Evolutionary conservation across 139 green algal genomes (phyloP), one percentile per base, ranked within the genome.

Genomic region (Micromonas commoda): DNA sequence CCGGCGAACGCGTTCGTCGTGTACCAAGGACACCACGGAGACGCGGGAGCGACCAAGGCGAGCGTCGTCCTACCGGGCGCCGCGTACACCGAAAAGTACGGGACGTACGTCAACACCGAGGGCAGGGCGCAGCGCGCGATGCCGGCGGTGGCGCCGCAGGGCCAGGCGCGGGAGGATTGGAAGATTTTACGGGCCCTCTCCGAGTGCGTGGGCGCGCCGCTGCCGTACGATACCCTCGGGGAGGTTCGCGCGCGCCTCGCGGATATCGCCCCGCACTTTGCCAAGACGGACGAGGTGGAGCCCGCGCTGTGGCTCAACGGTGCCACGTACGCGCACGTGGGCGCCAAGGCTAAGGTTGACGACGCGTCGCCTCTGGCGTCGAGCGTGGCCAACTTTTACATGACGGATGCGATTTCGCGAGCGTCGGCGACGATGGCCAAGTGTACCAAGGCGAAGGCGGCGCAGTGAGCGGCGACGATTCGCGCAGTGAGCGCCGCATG

Each of bases 91-190:
- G 84, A 88, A 64, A 88, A 88, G 82, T 64, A 21, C 9, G 80
- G 53, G 16, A 88, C 79, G 52, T 88, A 86, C 75, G 80, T 86
- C 32, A 88, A 88, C 71, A 88, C 84, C 6, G 96, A 98, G 87
- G 95, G 95, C 4, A 86, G 96, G n/a, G 82, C 91, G 81, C 95
- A 99, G 87, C 82, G 85, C 53, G 97, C 95, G 20, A 88, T 88
- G 64, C 77, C 84, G 2, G 93, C 92, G 0, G 90, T 96, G 68
- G 83, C 92, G 20, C 45, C 86, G 51, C 45, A 84, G 38, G 90
- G 86, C 9, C 87, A 96, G 64, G 88, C 94, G 6, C 84, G 96
- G 13, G 93, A 98, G 71, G 95, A 99, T 90, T 99, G 95, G 95
- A 91, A 91, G 80, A 91, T 97, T 53, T 37, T 97, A 35, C 81